Evolutionary conservation across 2,329 filamentous ascomycete species (phyloP).

Genomic region (Phyllosticta citriasiana): DNA sequence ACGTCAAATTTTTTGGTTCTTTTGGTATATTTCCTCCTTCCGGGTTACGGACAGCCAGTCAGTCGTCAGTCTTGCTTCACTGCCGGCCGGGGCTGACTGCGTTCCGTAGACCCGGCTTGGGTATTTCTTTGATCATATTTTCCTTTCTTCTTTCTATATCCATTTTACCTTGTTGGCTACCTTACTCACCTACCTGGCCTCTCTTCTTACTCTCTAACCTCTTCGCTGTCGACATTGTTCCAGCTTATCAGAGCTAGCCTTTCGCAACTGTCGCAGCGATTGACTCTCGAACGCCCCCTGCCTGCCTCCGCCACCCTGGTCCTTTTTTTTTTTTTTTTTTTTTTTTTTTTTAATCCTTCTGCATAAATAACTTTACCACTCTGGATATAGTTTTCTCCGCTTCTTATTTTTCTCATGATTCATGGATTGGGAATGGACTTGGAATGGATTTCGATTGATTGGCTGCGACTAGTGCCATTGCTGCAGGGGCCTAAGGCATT

Average conservation of each 20-base stretch:
- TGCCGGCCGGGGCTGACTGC: too few species aligned
- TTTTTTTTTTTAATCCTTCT: not conserved
- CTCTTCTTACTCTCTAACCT: not conserved
- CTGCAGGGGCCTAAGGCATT: not conserved
- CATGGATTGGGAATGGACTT: too few species aligned
- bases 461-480: too few species aligned
- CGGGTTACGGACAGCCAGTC: too few species aligned
- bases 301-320: not conserved
- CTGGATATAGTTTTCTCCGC: not conserved
- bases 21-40: not conserved
- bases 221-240: not conserved
- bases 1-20: not conserved
- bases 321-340: not conserved
- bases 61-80: too few species aligned
- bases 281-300: too few species aligned
- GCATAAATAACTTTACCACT: not conserved
- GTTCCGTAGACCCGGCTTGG: not conserved
- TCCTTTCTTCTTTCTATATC: not conserved
- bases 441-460: not conserved
- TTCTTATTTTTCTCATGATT: not conserved
- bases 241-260: not conserved
- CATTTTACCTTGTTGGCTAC: not conserved
- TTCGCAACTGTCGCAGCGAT: not conserved
- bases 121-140: not conserved
- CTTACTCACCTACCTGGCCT: too few species aligned